These are phyloP conservation scores for Boletus subparvulus DNA, from an alignment of 768 basidiomycete genomes.

Conservation along the genomic window DNA sequence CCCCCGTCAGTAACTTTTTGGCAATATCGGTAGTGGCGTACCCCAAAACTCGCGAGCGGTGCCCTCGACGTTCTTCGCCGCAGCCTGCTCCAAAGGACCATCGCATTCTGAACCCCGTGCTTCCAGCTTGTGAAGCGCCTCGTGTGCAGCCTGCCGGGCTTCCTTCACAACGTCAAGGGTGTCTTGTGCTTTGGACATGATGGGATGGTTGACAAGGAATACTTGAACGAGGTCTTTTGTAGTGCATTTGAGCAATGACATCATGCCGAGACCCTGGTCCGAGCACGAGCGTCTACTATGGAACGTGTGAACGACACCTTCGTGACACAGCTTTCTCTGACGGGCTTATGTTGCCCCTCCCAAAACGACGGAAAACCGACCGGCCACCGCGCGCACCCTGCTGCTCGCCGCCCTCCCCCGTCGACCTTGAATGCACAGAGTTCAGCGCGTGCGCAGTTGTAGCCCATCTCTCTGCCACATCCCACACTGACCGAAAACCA, in stretches of 20 bases:
- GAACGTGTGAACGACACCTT: background rate
- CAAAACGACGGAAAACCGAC: background rate
- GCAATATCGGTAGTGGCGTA: background rate
- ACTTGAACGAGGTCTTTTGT: background rate
- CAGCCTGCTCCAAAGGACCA: background rate
- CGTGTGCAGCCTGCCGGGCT: background rate
- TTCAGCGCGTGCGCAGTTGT: slow-evolving; percentile 1
- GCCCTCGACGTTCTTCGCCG: background rate
- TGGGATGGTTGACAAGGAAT: background rate
- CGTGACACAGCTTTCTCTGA: background rate
- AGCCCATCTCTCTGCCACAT: background rate
- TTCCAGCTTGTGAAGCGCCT: background rate
- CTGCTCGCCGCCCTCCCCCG: background rate
- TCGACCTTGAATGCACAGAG: background rate
- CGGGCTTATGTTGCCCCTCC: background rate
- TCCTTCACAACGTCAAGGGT: background rate
- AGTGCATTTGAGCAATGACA: background rate
- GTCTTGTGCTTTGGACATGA: slow-evolving; percentile 1
- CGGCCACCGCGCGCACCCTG: background rate
- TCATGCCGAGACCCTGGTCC: background rate
- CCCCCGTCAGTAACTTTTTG: background rate
- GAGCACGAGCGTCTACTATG: background rate
- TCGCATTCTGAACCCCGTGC: background rate
- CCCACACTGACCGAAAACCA: background rate
- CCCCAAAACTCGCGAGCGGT: background rate